Conservation (phyloP, 306 rosid species). For the Mimosa bimucronata region DNA sequence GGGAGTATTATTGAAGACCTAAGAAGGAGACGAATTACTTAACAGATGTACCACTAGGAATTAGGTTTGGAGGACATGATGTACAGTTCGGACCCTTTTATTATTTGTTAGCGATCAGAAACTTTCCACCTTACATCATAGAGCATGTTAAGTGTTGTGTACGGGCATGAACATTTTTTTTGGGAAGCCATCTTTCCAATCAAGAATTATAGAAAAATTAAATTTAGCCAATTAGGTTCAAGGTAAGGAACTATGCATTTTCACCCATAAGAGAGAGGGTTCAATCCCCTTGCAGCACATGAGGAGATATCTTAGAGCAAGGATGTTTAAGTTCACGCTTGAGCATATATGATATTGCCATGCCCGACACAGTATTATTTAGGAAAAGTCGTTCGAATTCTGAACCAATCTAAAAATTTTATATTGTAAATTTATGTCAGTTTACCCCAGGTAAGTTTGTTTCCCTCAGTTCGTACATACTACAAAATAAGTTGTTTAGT, state of each 20-base stretch:
- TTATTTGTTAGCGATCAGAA: neutral
- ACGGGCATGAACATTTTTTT: neutral
- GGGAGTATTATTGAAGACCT: neutral
- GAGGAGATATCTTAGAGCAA: too few species aligned
- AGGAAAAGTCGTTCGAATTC: too few species aligned
- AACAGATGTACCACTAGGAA: neutral
- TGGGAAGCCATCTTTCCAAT: neutral
- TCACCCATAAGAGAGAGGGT: too few species aligned
- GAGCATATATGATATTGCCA: too few species aligned
- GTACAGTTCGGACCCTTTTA: neutral
- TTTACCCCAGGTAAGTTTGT: neutral
- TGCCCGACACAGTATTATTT: too few species aligned
- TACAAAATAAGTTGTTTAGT: neutral
- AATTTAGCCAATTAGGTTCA: too few species aligned
- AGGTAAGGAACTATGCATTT: too few species aligned
- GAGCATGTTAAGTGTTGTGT: neutral
- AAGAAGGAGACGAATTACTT: neutral
- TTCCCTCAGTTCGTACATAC: neutral
- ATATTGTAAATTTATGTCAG: neutral
- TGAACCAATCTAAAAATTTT: too few species aligned
- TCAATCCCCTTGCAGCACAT: too few species aligned
- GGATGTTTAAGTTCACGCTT: too few species aligned
- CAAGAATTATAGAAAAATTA: neutral
- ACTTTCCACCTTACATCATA: neutral
- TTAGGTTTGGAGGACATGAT: neutral